Evolutionary conservation across 331 rosid genomes (phyloP), one percentile per base, ranked within the genome.

Genomic region (Acacia pycnantha): DNA sequence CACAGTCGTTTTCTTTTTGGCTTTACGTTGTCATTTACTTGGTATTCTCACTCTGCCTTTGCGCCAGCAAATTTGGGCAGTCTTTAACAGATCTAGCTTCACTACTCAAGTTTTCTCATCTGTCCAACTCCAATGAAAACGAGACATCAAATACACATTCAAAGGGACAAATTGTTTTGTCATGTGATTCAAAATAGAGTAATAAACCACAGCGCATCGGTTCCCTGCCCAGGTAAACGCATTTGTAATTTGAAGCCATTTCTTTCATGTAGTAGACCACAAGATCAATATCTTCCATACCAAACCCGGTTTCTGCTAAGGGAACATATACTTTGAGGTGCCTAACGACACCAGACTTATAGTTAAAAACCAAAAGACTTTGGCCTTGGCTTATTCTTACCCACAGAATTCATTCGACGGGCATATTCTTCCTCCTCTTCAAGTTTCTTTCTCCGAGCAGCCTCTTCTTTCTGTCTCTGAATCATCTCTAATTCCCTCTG

Each of bases 381-480:
- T 0, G 87, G 61, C 86, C 91, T 85, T 76, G 90, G 68, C 86
- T 87, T 89, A 80, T 83, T 91, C 90, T 84, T 92, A 70, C 90
- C 85, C 80, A 82, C 58, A 74, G 89, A 81, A 77, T 87, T 88
- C 86, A 83, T 84, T 33, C 85, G 82, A 59, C 73, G 84, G 19
- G 90, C 85, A 47, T 85, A 88, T 59, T 92, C 95, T 87, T 93
- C 95, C 56, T 88, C 97, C 79, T 93, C 91, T 83, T 90, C 98
- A 58, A 81, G 83, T 79, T 87, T 94, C 86, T 94, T 94, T 73
- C 95, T 92, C 84, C 93, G 70, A 22, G 91, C 88, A 82, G 89
- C 85, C 88, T 94, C 98, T 80, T 94, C 97, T 87, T 94, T 94
- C 77, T 94, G 98, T 81, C 98, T 88, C 59, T 83, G 94, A 51